Percentiles rank a stretch among this genome's conserved stretches.
phyloP scores from a whole-genome alignment of 768 basidiomycete species.

The Cantharellus anzutake region DNA sequence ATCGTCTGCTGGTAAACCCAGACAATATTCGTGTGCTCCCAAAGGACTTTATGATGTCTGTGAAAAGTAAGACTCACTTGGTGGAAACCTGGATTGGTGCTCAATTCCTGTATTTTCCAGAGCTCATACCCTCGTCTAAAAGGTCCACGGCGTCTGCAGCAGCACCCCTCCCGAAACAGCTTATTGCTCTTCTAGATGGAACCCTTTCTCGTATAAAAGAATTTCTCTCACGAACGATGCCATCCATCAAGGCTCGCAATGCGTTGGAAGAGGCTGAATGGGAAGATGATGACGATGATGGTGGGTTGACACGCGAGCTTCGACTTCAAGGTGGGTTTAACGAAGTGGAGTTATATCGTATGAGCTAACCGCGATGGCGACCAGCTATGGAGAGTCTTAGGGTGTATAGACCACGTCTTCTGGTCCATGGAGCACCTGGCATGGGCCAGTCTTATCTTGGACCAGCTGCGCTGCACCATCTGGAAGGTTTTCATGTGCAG shows the following conservation, averaged over 20 bases:
- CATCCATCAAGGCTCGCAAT: conserved; percentile 58
- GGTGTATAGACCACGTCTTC: conserved; percentile 73
- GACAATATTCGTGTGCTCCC: conserved; percentile 69
- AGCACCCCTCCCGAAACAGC: conserved; percentile 64
- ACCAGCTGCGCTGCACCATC: conserved; percentile 75
- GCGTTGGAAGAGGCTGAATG: conserved; percentile 91
- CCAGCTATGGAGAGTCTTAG: conserved; percentile 82
- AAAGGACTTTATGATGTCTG: conserved; percentile 91
- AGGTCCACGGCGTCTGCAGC: conserved; percentile 78
- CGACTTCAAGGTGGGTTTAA: conserved; percentile 54
- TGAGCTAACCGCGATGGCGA: conserved; percentile 1
- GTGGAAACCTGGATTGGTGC: not conserved
- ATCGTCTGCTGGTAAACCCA: conserved; percentile 67
- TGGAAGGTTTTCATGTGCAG: conserved; percentile 93
- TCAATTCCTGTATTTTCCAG: conserved; percentile 23
- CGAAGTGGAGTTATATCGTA: not conserved
- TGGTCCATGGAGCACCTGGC: conserved; percentile 61
- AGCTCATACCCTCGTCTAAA: conserved; percentile 87
- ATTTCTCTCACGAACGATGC: conserved; percentile 56
- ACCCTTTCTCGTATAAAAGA: conserved; percentile 52
- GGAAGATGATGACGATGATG: conserved; percentile 56
- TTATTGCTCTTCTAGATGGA: conserved; percentile 54
- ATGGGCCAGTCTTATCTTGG: conserved; percentile 89
- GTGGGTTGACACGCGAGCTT: conserved; percentile 77
- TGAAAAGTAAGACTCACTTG: conserved; percentile 54